Conservation (phyloP, 495 filamentous ascomycete species). For the Podospora fimiseda region DNA sequence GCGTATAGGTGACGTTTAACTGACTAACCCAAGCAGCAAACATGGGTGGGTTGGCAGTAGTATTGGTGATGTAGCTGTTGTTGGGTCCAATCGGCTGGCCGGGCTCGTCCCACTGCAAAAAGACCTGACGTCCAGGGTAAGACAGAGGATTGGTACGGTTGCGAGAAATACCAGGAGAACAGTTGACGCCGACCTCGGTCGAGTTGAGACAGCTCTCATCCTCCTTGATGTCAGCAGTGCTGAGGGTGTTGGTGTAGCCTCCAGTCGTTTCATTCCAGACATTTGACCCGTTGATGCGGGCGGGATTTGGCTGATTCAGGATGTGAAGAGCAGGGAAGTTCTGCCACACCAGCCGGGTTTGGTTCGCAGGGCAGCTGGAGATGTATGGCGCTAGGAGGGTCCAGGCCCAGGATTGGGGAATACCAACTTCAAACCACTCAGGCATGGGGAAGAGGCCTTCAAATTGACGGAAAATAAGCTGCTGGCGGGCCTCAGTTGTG, state of each 20-base stretch:
- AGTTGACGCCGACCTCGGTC: slow-evolving; percentile 47
- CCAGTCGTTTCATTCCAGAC: slow-evolving; percentile 52
- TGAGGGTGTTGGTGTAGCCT: slow-evolving; percentile 37
- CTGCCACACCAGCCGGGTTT: slow-evolving; percentile 77
- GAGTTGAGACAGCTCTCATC: slow-evolving; percentile 46
- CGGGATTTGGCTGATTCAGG: slow-evolving; percentile 71
- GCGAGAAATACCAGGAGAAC: slow-evolving; percentile 56
- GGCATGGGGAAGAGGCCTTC: slow-evolving; percentile 79
- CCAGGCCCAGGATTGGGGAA: slow-evolving; percentile 87
- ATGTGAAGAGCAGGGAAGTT: slow-evolving; percentile 76
- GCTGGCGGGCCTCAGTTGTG: slow-evolving; percentile 79
- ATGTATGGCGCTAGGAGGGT: slow-evolving; percentile 80
- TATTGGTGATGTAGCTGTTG: slow-evolving; percentile 67
- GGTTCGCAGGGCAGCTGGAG: slow-evolving; percentile 64
- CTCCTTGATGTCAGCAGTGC: slow-evolving; percentile 29
- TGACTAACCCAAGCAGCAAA: slow-evolving; percentile 79
- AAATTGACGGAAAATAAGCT: slow-evolving; percentile 85
- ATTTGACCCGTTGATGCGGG: slow-evolving; percentile 50
- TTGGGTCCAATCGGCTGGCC: slow-evolving; percentile 72
- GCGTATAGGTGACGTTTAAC: slow-evolving; percentile 78
- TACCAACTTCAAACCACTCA: slow-evolving; percentile 74
- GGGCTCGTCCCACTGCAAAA: slow-evolving; percentile 65
- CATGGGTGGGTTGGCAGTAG: slow-evolving; percentile 48
- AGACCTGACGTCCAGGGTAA: slow-evolving; percentile 67
- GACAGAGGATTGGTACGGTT: slow-evolving; percentile 64